phyloP scores from a whole-genome alignment of 1,139 yeast genomes.

The Suhomyces maxii region DNA sequence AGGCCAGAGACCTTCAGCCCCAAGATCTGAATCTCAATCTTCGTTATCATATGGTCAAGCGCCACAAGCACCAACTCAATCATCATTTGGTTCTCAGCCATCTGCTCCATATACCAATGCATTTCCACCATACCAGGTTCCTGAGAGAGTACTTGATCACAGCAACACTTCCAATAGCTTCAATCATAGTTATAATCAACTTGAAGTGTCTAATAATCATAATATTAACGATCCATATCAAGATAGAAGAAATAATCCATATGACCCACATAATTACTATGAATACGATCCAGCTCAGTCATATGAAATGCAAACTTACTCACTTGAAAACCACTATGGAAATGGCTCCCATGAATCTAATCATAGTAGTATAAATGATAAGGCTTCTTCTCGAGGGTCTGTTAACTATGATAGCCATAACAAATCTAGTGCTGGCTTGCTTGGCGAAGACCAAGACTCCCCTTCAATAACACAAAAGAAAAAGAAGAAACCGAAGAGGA shows the following conservation, averaged over 20 bases:
- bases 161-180: too few relatives aligned
- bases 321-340: background rate
- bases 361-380: conserved; percentile 1
- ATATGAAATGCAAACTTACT: background rate
- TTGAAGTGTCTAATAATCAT: background rate
- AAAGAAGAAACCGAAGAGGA: background rate
- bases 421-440: conserved; percentile 2
- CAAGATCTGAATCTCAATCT: background rate
- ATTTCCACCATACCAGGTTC: background rate
- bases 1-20: background rate
- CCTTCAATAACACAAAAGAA: background rate
- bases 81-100: background rate
- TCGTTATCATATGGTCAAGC: background rate
- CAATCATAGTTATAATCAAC: background rate
- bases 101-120: background rate
- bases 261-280: background rate
- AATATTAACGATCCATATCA: background rate
- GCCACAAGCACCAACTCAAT: background rate
- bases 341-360: background rate
- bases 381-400: conserved; percentile 4
- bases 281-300: background rate
- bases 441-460: background rate
- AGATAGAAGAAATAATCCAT: background rate
- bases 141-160: background rate
- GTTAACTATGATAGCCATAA: background rate